These are phyloP conservation scores for Amaranthus tricolor DNA, from an alignment of 179 eudicot species.

Conservation along the genomic window DNA sequence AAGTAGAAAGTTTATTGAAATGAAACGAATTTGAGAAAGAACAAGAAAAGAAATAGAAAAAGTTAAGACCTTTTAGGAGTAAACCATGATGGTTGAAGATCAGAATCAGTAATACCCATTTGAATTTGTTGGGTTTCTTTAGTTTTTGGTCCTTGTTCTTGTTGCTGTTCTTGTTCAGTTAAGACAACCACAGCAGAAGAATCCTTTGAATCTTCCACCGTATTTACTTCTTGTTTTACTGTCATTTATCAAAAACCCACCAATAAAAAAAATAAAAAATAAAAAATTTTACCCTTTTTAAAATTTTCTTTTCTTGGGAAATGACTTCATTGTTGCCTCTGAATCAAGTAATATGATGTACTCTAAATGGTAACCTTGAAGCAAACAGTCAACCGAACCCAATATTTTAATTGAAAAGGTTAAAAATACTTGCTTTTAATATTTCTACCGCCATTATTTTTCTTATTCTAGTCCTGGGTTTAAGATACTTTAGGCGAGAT, in stretches of 20 bases:
- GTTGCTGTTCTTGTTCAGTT: conserved; percentile 11
- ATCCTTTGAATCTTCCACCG: conserved; percentile 30
- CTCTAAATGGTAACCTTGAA: conserved; percentile 2
- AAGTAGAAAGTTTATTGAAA: too few species aligned
- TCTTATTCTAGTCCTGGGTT: too few species aligned
- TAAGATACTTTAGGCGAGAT: too few species aligned
- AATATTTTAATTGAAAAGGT: too few species aligned
- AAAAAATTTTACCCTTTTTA: not conserved
- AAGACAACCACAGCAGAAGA: conserved; percentile 24
- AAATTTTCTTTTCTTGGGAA: conserved; percentile 10
- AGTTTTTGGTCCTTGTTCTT: conserved; percentile 14
- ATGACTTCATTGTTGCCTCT: conserved; percentile 4
- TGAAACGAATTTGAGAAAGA: not conserved
- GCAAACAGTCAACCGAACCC: not conserved
- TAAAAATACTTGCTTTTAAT: too few species aligned
- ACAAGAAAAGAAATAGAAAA: not conserved
- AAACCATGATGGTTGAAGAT: conserved; percentile 68
- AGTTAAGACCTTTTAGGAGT: conserved; percentile 59
- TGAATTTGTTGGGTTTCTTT: conserved; percentile 15
- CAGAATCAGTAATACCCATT: conserved; percentile 25
- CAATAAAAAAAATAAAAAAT: not conserved
- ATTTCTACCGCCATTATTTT: too few species aligned
- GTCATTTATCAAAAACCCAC: conserved; percentile 24
- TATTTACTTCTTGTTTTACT: conserved; percentile 22
- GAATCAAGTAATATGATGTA: conserved; percentile 18